Percentiles rank a stretch among this genome's conserved stretches.
phyloP scores from a whole-genome alignment of 306 rosid genomes.

The Corylus americana region DNA sequence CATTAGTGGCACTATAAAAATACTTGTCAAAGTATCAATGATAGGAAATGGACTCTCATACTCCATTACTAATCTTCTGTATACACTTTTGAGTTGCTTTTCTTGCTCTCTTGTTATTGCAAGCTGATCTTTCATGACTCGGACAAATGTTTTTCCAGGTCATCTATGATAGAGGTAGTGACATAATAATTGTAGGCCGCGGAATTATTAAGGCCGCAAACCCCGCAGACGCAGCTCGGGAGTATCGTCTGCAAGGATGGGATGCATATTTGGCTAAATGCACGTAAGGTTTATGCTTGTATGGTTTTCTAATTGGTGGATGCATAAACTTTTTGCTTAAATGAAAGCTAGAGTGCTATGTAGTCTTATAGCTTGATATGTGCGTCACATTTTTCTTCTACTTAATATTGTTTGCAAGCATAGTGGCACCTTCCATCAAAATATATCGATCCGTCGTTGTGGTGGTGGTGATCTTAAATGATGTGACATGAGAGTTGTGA shows the following conservation, averaged over 20 bases:
- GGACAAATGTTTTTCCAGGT: conserved; percentile 52
- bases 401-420: background rate
- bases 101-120: background rate
- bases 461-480: too few relatives aligned
- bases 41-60: too few relatives aligned
- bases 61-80: background rate
- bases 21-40: background rate
- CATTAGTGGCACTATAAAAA: background rate
- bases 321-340: background rate
- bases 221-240: conserved; percentile 72
- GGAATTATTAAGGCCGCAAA: conserved; percentile 83
- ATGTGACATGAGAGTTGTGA: too few relatives aligned
- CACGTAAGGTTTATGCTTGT: conserved; percentile 26
- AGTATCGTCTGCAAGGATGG: conserved; percentile 88
- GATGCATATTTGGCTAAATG: conserved; percentile 70
- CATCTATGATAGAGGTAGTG: conserved; percentile 81
- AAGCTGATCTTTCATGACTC: background rate
- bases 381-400: background rate
- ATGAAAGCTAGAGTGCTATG: background rate
- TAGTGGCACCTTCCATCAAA: too few relatives aligned
- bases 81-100: background rate
- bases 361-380: background rate
- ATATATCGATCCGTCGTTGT: too few relatives aligned
- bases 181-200: conserved; percentile 82
- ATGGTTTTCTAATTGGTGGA: background rate